Base-by-base conservation (phyloP, 2,329 filamentous ascomycete species). In the Bipolaris cookei region DNA sequence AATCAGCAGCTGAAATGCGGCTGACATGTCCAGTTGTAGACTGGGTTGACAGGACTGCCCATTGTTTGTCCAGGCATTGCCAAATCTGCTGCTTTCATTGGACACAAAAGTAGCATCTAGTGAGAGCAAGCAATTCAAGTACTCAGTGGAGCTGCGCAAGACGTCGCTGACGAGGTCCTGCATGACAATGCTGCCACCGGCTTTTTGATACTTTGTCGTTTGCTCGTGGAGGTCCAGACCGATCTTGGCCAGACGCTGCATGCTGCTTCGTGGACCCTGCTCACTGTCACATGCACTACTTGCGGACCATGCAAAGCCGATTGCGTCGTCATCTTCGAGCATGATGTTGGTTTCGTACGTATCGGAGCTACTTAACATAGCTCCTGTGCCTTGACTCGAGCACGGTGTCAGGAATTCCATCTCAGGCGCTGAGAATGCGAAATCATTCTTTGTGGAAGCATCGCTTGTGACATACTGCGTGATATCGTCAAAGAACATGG, bases 161-260 rank as follows among this genome's bases (percentile, higher is more conserved):
- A 50, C 47, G 16, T 50, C 47, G 5, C 21, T 6, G n/a, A 50
- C 23, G 1, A 50, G 23, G 3, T 50, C 47, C 6, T 37, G 34
- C 11, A 50, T 14, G 20, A 25, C n/a, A 16, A 50, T 14, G 10
- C 5, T 8, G 21, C 41, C 23, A 7, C 37, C 47, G 4, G 8
- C 37, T n/a, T 21, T 32, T 7, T 50, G 47, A 10, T 50, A 39
- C 14, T 34, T 50, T 10, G n/a, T 14, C 6, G 37, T 39, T 41
- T 50, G 47, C 20, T 35, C 34, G 35, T 50, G 37, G 14, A 50
- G 47, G 14, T 50, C 37, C 8, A 50, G 35, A 2, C 47, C 47
- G 11, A 50, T 39, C 18, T 41, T 41, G 14, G 47, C 47, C 13
- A 50, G 37, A 10, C 13, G 21, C 47, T 50, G 23, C 47, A 50